A percentile compares a stretch with the other conserved stretches of the same genome.
Conservation (phyloP, 176 grass and related monocot genomes). For the Oryza punctata region DNA sequence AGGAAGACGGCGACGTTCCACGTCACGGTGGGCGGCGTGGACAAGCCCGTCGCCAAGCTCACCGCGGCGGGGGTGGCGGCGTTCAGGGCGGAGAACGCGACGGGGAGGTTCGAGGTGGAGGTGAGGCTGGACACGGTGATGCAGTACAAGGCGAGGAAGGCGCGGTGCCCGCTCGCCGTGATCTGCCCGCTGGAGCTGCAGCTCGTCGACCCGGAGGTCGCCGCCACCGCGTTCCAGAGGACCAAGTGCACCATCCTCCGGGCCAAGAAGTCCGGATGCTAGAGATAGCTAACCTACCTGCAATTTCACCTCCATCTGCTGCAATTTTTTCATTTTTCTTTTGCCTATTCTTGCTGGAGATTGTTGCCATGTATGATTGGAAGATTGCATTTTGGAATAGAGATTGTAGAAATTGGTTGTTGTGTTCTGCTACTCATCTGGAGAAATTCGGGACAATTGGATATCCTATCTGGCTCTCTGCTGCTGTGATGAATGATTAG, state of each 20-base stretch:
- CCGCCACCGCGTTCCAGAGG: conserved; percentile 55
- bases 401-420: neutral
- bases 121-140: conserved; percentile 44
- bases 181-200: conserved; percentile 50
- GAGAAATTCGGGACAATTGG: neutral
- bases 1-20: conserved; percentile 30
- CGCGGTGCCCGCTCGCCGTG: conserved; percentile 35
- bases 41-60: conserved; percentile 16
- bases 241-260: conserved; percentile 55
- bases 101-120: conserved; percentile 39
- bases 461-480: neutral
- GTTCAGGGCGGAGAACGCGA: conserved; percentile 28
- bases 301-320: neutral
- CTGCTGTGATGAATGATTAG: neutral
- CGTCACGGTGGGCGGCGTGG: conserved; percentile 31
- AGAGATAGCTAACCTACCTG: neutral
- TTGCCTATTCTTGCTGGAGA: neutral
- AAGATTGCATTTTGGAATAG: neutral
- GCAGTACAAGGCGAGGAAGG: conserved; percentile 41
- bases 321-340: neutral
- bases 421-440: neutral
- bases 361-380: neutral
- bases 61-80: conserved; percentile 5
- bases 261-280: conserved; percentile 50
- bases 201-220: conserved; percentile 53